Conservation (phyloP, 75 land plant genomes). For the Pinus albicaulis region DNA sequence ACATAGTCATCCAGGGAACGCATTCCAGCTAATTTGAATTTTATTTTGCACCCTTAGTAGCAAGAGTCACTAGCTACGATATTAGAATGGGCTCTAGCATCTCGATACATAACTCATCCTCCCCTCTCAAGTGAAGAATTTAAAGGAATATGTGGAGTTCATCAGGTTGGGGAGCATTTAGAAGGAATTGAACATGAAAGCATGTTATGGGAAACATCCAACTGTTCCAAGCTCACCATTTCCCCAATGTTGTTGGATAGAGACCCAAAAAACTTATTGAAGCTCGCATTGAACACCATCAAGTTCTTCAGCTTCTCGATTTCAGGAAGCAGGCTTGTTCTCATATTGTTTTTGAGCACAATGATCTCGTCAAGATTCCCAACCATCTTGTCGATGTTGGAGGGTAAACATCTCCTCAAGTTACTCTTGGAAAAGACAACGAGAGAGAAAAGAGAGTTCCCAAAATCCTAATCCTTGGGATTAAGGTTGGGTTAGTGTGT, state of each 20-base stretch:
- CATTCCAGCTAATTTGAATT: too few species aligned
- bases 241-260: slow-evolving; percentile 33
- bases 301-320: slow-evolving; percentile 24
- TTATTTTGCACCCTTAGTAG: too few species aligned
- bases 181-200: slow-evolving; percentile 66
- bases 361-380: slow-evolving; percentile 31
- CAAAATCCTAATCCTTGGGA: too few species aligned
- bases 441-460: slow-evolving; percentile 44
- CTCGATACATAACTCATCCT: too few species aligned
- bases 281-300: slow-evolving; percentile 40
- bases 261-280: slow-evolving; percentile 28
- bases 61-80: too few species aligned
- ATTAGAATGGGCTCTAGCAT: too few species aligned
- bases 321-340: slow-evolving; percentile 20
- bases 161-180: slow-evolving; percentile 52
- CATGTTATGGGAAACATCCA: slow-evolving; percentile 67
- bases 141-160: slow-evolving; percentile 60
- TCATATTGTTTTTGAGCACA: slow-evolving; percentile 14
- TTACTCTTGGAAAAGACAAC: slow-evolving; percentile 51
- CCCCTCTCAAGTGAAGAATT: slow-evolving; percentile 70
- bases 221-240: slow-evolving; percentile 51
- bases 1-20: too few species aligned
- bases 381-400: slow-evolving; percentile 32
- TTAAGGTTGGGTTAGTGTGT: too few species aligned
- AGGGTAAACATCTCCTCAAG: slow-evolving; percentile 35